Conservation (phyloP, 1,139 yeast genomes). For the Casaregolazyma suthepensis region DNA sequence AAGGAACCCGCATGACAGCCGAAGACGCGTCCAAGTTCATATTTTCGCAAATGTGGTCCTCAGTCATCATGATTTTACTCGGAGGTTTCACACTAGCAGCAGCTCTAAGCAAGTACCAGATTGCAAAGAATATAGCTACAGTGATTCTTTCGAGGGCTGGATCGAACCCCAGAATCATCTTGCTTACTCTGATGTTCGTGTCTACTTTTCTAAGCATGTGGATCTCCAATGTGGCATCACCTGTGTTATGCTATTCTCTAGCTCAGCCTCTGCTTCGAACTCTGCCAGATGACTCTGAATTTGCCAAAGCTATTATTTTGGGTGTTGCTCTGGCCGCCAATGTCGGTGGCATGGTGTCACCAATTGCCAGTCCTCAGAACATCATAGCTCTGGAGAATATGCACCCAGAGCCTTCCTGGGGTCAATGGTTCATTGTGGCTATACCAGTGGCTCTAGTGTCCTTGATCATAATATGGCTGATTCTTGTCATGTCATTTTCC, state of each 20-base stretch:
- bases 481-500: slow-evolving; percentile 62
- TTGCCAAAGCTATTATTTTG: slow-evolving; percentile 75
- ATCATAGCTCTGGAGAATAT: slow-evolving; percentile 81
- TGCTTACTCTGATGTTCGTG: slow-evolving; percentile 76
- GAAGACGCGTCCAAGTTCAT: slow-evolving; percentile 69
- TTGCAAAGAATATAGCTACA: slow-evolving; percentile 81
- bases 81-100: slow-evolving; percentile 97
- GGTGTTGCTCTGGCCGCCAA: slow-evolving; percentile 92
- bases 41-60: slow-evolving; percentile 87
- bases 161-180: slow-evolving; percentile 69
- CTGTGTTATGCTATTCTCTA: slow-evolving; percentile 83
- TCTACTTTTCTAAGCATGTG: slow-evolving; percentile 87
- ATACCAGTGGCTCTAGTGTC: slow-evolving; percentile 68
- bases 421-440: slow-evolving; percentile 85
- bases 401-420: slow-evolving; percentile 92
- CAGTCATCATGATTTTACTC: slow-evolving; percentile 77
- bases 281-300: slow-evolving; percentile 68
- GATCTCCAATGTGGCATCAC: slow-evolving; percentile 96
- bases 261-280: slow-evolving; percentile 84
- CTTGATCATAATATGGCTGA: slow-evolving; percentile 62
- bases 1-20: slow-evolving; percentile 48
- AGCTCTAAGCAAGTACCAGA: slow-evolving; percentile 81
- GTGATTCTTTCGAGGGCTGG: slow-evolving; percentile 77
- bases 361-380: slow-evolving; percentile 93
- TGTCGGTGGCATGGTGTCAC: slow-evolving; percentile 94